A percentile compares a stretch with the other conserved stretches of the same genome.
phyloP scores from a whole-genome alignment of 1,284 basidiomycete species.

The Boletus sp. region DNA sequence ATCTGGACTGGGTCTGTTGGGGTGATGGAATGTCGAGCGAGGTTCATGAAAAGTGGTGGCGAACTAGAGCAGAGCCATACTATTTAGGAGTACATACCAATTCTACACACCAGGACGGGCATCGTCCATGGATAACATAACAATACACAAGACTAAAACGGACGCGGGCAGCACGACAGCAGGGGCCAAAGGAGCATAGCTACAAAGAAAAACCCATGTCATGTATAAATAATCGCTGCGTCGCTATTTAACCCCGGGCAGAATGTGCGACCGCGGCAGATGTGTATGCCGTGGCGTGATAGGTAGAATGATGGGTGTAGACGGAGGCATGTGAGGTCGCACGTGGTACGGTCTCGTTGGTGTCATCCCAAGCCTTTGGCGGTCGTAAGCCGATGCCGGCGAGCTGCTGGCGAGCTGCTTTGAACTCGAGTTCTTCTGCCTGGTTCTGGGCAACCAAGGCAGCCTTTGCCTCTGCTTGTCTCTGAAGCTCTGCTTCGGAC shows the following conservation, averaged over 20 bases:
- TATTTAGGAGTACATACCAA: slow-evolving; percentile 19
- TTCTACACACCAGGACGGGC: slow-evolving; percentile 10
- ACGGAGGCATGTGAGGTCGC: slow-evolving; percentile 24
- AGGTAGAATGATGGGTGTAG: slow-evolving; percentile 29
- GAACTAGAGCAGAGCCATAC: slow-evolving; percentile 18
- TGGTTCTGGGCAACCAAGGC: slow-evolving; percentile 71
- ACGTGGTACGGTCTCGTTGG: slow-evolving; percentile 35
- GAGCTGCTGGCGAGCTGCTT: slow-evolving; percentile 69
- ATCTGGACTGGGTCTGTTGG: slow-evolving; percentile 75
- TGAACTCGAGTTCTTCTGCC: slow-evolving; percentile 75
- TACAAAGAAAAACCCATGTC: slow-evolving; percentile 18
- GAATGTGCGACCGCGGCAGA: slow-evolving; percentile 30
- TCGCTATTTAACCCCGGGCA: slow-evolving; percentile 26
- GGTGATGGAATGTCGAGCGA: slow-evolving; percentile 82
- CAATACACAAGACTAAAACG: slow-evolving; percentile 21
- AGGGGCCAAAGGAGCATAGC: slow-evolving; percentile 21
- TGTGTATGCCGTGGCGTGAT: slow-evolving; percentile 27
- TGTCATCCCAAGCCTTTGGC: slow-evolving; percentile 73
- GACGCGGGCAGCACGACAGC: slow-evolving; percentile 15
- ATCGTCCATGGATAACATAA: slow-evolving; percentile 9
- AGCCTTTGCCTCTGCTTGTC: slow-evolving; percentile 73
- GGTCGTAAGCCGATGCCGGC: slow-evolving; percentile 67
- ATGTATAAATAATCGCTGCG: slow-evolving; percentile 23
- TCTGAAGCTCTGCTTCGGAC: slow-evolving; percentile 76
- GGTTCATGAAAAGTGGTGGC: slow-evolving; percentile 60